Conservation (phyloP, 192 early-diverging fungal genomes). For the Podila epicladia region DNA sequence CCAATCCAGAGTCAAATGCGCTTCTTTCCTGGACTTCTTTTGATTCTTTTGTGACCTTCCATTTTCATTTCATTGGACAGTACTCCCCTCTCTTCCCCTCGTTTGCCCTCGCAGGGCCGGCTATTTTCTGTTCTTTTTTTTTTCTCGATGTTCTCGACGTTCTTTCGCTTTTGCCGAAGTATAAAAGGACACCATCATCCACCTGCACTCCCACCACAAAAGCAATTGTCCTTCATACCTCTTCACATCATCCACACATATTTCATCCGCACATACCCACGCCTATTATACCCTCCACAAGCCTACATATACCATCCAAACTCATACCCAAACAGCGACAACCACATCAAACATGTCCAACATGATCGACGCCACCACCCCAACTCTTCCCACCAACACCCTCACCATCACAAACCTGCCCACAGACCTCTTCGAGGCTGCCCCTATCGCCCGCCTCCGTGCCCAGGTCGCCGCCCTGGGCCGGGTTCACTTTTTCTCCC, state of each 20-base stretch:
- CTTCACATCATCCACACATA: constrained; percentile 4
- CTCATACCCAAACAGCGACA: not conserved
- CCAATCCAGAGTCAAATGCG: too few species aligned
- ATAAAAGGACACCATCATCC: not conserved
- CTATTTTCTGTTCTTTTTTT: too few species aligned
- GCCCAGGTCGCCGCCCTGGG: constrained; percentile 56
- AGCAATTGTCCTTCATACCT: not conserved
- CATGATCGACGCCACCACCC: constrained; percentile 9
- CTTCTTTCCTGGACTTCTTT: too few species aligned
- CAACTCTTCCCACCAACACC: constrained; percentile 60
- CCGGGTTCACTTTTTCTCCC: constrained; percentile 55
- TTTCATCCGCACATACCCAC: not conserved
- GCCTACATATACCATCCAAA: too few species aligned
- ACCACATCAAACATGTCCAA: constrained; percentile 8
- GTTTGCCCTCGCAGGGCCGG: too few species aligned
- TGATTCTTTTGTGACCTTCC: too few species aligned
- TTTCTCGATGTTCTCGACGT: too few species aligned
- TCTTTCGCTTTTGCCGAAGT: too few species aligned
- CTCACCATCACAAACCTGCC: constrained; percentile 61
- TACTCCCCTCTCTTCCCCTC: too few species aligned
- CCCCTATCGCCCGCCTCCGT: constrained; percentile 46
- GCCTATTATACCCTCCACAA: too few species aligned
- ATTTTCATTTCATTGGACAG: too few species aligned
- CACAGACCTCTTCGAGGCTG: constrained; percentile 37
- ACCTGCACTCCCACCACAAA: not conserved